phyloP scores from a whole-genome alignment of 441 rosid genomes.

The Brassica hybrid region DNA sequence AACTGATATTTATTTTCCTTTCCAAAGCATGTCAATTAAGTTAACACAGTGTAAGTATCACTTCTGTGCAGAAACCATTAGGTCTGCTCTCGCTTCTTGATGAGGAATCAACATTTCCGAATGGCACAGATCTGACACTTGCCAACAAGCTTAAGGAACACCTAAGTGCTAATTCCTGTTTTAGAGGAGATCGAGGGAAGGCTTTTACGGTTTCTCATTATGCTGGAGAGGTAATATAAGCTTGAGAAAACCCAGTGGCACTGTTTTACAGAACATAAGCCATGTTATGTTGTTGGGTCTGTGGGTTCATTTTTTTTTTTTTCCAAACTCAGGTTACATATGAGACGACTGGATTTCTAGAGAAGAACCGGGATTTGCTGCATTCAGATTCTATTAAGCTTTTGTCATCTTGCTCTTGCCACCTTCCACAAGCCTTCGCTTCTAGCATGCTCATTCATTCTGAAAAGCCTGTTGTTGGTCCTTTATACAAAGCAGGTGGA shows the following conservation, averaged over 20 bases:
- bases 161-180: slow-evolving; percentile 67
- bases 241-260: slow-evolving; percentile 18
- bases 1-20: too few relatives aligned
- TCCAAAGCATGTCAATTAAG: too few relatives aligned
- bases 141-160: slow-evolving; percentile 95
- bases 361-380: slow-evolving; percentile 90
- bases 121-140: too few relatives aligned
- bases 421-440: slow-evolving; percentile 84
- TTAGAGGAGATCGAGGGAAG: slow-evolving; percentile 79
- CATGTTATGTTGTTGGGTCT: slow-evolving; percentile 8
- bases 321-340: slow-evolving; percentile 68
- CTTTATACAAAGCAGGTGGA: slow-evolving; percentile 81
- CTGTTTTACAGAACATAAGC: slow-evolving; percentile 1
- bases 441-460: slow-evolving; percentile 81
- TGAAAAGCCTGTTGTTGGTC: slow-evolving; percentile 75
- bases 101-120: slow-evolving; percentile 98
- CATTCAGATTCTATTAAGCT: slow-evolving; percentile 91
- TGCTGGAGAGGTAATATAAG: slow-evolving; percentile 85
- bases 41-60: too few relatives aligned
- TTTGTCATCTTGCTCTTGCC: slow-evolving; percentile 81
- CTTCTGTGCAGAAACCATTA: slow-evolving; percentile 83
- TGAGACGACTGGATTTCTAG: slow-evolving; percentile 89
- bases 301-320: slow-evolving; percentile 18
- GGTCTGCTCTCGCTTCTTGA: slow-evolving; percentile 90
- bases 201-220: slow-evolving; percentile 80